A percentile compares a stretch with the other conserved stretches of the same genome.
Evolutionary conservation across 192 early-diverging fungal genomes (phyloP).

Genomic region (Chytriomyces hyalinus): DNA sequence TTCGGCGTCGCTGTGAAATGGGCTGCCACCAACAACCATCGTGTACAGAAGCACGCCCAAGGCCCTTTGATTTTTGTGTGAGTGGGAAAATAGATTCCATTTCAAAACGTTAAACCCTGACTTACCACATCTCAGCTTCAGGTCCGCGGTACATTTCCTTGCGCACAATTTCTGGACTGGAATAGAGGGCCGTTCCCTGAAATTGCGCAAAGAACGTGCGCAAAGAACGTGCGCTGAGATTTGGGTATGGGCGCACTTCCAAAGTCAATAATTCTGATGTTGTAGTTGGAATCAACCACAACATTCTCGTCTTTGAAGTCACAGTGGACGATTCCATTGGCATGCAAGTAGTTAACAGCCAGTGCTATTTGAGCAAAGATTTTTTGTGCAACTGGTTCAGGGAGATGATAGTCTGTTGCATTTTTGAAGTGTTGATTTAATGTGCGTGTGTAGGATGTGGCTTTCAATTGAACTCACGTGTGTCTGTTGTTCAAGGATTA

Average conservation of each 20-base stretch:
- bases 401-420: constrained; percentile 39
- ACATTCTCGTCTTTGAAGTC: constrained; percentile 62
- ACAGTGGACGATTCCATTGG: constrained; percentile 45
- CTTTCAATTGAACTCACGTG: constrained; percentile 1
- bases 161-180: constrained; percentile 50
- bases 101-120: neutral
- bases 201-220: constrained; percentile 51
- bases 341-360: constrained; percentile 49
- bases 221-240: constrained; percentile 42
- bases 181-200: constrained; percentile 56
- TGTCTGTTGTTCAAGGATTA: neutral
- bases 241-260: constrained; percentile 51
- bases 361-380: constrained; percentile 57
- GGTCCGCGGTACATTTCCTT: constrained; percentile 49
- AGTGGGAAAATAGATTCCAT: neutral
- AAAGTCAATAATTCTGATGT: constrained; percentile 57
- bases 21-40: constrained; percentile 55
- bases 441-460: neutral
- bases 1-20: constrained; percentile 49
- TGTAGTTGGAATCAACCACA: constrained; percentile 50
- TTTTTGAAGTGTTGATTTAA: neutral
- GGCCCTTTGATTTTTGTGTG: constrained; percentile 34
- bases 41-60: constrained; percentile 56
- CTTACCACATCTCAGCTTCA: constrained; percentile 58
- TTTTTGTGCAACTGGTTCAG: constrained; percentile 25